These are phyloP conservation scores for Tulasnella sp. DNA, from an alignment of 768 basidiomycete species.

Conservation along the genomic window DNA sequence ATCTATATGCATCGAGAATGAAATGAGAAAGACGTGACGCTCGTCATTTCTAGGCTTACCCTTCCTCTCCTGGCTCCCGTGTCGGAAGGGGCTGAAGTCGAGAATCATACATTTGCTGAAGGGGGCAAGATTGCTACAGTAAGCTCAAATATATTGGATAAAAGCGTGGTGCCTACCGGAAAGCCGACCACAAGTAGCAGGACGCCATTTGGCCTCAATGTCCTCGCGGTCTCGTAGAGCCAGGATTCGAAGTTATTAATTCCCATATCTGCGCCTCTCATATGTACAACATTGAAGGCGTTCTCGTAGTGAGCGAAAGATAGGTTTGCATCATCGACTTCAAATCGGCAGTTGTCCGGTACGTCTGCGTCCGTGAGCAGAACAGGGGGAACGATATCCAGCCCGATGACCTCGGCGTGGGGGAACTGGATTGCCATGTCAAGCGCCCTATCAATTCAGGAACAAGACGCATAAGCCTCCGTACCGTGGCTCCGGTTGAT, in stretches of 20 bases:
- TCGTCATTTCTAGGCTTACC: neutral
- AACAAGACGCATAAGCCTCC: neutral
- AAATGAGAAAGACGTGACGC: neutral
- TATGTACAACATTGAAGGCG: conserved; percentile 29
- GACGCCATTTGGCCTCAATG: conserved; percentile 1
- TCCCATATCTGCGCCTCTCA: conserved; percentile 21
- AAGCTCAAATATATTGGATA: neutral
- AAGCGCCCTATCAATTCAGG: conserved; percentile 25
- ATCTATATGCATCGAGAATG: neutral
- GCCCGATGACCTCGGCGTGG: conserved; percentile 28
- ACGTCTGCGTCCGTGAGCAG: neutral
- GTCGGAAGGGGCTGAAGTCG: conserved; percentile 1
- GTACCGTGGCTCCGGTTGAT: neutral
- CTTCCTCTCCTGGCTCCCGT: conserved; percentile 1
- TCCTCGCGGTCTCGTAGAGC: conserved; percentile 17
- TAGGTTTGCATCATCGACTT: conserved; percentile 26
- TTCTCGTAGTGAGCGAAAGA: conserved; percentile 22
- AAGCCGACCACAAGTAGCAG: neutral
- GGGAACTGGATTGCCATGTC: conserved; percentile 30
- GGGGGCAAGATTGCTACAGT: neutral
- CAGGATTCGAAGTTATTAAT: conserved; percentile 19
- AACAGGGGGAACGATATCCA: conserved; percentile 28
- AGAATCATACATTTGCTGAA: conserved; percentile 12
- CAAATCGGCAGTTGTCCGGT: conserved; percentile 16
- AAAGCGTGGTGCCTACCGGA: neutral